Evolutionary conservation across 2,329 filamentous ascomycete genomes (phyloP).

Genomic region (Colletotrichum lupini): DNA sequence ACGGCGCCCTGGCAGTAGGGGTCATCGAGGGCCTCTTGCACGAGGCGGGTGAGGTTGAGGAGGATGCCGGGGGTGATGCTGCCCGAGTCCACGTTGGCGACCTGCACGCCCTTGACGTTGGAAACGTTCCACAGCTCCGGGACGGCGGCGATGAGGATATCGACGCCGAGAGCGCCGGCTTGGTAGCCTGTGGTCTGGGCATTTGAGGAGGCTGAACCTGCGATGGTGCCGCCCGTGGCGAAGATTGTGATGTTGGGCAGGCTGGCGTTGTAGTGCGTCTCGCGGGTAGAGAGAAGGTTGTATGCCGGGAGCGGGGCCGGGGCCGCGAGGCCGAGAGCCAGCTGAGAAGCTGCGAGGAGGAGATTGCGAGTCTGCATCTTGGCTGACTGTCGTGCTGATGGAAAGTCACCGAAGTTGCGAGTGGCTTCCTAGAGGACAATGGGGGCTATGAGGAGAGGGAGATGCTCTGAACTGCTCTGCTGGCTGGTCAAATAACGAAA

Average conservation of each 20-base stretch:
- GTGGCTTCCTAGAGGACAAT: not conserved
- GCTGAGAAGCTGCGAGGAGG: slow-evolving; percentile 17
- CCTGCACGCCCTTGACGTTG: slow-evolving; percentile 64
- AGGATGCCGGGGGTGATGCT: slow-evolving; percentile 61
- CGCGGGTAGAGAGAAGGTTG: slow-evolving; percentile 18
- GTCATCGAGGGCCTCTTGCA: slow-evolving; percentile 59
- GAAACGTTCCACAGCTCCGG: slow-evolving; percentile 65
- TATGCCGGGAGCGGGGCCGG: slow-evolving; percentile 10
- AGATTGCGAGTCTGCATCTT: slow-evolving; percentile 23
- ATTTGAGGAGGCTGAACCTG: slow-evolving; percentile 59
- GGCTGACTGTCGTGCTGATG: not conserved
- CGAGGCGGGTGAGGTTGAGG: slow-evolving; percentile 57
- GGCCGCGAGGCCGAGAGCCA: slow-evolving; percentile 28
- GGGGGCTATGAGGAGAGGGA: not conserved
- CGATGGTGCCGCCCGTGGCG: slow-evolving; percentile 69
- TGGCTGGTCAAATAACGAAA: not conserved
- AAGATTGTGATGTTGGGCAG: slow-evolving; percentile 68
- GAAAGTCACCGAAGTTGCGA: not conserved
- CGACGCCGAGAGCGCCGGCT: slow-evolving; percentile 57
- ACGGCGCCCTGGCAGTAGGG: slow-evolving; percentile 61
- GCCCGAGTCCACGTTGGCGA: slow-evolving; percentile 59
- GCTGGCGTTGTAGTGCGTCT: slow-evolving; percentile 48
- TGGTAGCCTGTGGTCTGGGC: slow-evolving; percentile 58
- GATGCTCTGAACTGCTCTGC: slow-evolving; percentile 1
- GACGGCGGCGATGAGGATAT: slow-evolving; percentile 63